Base-by-base conservation (phyloP, 2,329 filamentous ascomycete species). In the Claviceps purpurea region DNA sequence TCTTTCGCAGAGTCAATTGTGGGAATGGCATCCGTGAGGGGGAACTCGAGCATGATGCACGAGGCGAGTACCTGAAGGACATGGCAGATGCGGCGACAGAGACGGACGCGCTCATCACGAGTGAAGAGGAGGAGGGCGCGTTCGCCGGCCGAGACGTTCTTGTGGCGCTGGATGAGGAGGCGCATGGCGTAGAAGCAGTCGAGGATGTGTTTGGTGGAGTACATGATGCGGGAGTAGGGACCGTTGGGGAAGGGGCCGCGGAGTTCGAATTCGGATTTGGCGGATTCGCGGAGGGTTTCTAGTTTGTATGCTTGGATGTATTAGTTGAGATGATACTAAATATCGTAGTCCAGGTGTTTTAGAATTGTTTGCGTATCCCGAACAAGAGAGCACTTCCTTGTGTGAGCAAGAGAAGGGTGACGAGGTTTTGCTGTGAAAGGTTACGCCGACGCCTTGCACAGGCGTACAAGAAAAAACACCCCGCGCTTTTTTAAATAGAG, bases 151-250 rank as follows among this genome's bases (percentile, higher is more conserved):
- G 83, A 89, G 1, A 88, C 78, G 40, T 78, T 78, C 11, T 84
- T 73, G 54, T 91, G 87, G 61, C 90, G 91, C 62, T 86, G 77
- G 40, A 95, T 89, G 56, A 96, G 84, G 11, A 96, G 80, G 56
- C 91, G 94, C 88, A 98, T 95, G 50, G 90, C 89, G 63, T 97
- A 90, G 66, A 98, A 96, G 40, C 88, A 85, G 67, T 96, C 90
- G 4, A 97, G 80, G 68, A 96, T 87, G 50, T 85, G 82, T 56
- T 85, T 84, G 1, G 90, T 95, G 10, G 84, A 84, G 22, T 80
- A 78, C 63, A 97, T 77, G 53, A 97, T 85, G 39, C 82, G 79
- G 4, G 77, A 79, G 64, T 87, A 90, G 16, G 81, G 77, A 44
- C 77, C 79, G 56, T 83, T 77, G 1, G 89, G 88, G 60, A 98